Conservation (phyloP, 2,329 filamentous ascomycete genomes). For the Rhinocladiella similis region DNA sequence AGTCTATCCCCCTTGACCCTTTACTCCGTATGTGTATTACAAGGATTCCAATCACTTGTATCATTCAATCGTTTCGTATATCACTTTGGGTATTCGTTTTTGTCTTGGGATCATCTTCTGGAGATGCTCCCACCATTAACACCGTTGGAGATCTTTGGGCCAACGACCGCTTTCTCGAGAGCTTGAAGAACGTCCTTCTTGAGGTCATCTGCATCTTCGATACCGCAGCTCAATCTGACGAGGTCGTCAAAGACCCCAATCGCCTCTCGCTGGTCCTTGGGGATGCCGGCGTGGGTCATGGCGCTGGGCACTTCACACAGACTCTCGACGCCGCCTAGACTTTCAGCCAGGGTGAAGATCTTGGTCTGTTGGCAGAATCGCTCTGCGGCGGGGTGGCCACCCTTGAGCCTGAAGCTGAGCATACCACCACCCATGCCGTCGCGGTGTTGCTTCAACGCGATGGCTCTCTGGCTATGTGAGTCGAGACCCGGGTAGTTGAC, state of each 20-base stretch:
- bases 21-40: too few relatives aligned
- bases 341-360: conserved; percentile 93
- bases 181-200: conserved; percentile 80
- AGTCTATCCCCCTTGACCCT: too few relatives aligned
- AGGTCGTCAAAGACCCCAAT: conserved; percentile 95
- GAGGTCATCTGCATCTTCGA: conserved; percentile 87
- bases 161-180: conserved; percentile 70
- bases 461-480: conserved; percentile 80
- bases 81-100: too few relatives aligned
- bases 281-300: conserved; percentile 98
- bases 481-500: conserved; percentile 95
- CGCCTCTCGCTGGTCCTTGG: conserved; percentile 82
- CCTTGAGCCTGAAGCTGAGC: conserved; percentile 92
- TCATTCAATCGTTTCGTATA: background rate
- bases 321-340: conserved; percentile 86
- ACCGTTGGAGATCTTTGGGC: conserved; percentile 48
- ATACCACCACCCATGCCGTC: conserved; percentile 94
- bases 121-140: conserved; percentile 9
- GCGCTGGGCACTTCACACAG: conserved; percentile 87
- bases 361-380: conserved; percentile 86
- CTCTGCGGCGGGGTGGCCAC: conserved; percentile 81
- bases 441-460: conserved; percentile 88
- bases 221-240: conserved; percentile 87
- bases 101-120: too few relatives aligned
- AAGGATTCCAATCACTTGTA: too few relatives aligned